Conservation (phyloP, 129 eudicot species). For the Solidago caesia region DNA sequence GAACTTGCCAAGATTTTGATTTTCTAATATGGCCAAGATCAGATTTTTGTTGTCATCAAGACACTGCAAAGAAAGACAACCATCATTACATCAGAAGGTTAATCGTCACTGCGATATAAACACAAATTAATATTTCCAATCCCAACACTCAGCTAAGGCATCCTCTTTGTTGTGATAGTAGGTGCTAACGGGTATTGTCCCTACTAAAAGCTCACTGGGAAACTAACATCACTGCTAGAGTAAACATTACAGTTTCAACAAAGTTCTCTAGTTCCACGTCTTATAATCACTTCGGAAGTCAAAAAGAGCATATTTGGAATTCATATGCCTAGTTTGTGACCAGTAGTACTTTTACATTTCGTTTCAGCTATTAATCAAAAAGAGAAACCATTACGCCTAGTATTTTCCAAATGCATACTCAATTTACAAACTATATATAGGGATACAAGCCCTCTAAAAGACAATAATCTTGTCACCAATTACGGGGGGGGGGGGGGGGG, state of each 20-base stretch:
- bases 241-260: neutral
- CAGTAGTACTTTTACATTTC: neutral
- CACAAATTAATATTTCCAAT: conserved; percentile 1
- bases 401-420: neutral
- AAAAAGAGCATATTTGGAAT: neutral
- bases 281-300: conserved; percentile 1
- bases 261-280: conserved; percentile 14
- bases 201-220: conserved; percentile 5
- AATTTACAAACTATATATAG: neutral
- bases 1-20: conserved; percentile 76
- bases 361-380: neutral
- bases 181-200: neutral
- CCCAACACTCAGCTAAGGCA: conserved; percentile 9
- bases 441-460: neutral
- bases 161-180: neutral
- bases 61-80: conserved; percentile 53
- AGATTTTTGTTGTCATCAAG: conserved; percentile 83
- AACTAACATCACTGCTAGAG: neutral
- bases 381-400: neutral
- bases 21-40: conserved; percentile 86
- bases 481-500: too few species aligned
- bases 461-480: conserved; percentile 6
- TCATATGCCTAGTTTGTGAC: neutral
- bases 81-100: conserved; percentile 9
- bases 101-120: neutral